phyloP scores from a whole-genome alignment of 1,284 basidiomycete genomes.

The Macrocybe sp. region DNA sequence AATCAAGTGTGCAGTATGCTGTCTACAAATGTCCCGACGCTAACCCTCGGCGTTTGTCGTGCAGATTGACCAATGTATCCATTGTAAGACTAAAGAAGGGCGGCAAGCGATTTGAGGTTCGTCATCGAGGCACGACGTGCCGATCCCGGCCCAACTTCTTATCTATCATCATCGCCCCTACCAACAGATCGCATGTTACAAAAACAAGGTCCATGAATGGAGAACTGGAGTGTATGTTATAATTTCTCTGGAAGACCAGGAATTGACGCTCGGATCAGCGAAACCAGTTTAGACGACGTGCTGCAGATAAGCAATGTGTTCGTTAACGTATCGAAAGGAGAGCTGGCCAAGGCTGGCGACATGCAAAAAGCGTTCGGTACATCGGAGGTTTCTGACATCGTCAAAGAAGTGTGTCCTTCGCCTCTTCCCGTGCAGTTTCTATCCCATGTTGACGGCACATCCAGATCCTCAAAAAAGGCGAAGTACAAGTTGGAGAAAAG shows the following conservation, averaged over 20 bases:
- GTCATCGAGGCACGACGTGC: not conserved
- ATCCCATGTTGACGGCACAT: not conserved
- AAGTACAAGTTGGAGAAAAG: conserved; percentile 96
- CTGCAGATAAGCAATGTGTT: conserved; percentile 97
- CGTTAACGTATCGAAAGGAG: conserved; percentile 94
- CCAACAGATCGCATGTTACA: conserved; percentile 95
- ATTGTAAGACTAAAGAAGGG: conserved; percentile 94
- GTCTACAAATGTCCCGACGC: not conserved
- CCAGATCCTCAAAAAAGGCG: conserved; percentile 93
- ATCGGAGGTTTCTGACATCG: conserved; percentile 65
- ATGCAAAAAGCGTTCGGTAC: conserved; percentile 90
- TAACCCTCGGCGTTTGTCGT: not conserved
- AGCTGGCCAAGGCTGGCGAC: conserved; percentile 86
- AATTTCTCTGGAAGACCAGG: not conserved
- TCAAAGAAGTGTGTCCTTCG: conserved; percentile 65
- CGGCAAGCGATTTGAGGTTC: conserved; percentile 95
- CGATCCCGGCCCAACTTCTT: not conserved
- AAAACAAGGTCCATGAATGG: conserved; percentile 99
- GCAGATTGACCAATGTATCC: conserved; percentile 92
- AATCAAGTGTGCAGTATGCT: conserved; percentile 58
- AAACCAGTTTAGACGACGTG: conserved; percentile 93
- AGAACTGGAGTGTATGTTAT: conserved; percentile 78
- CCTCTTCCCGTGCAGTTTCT: not conserved
- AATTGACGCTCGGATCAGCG: conserved; percentile 39
- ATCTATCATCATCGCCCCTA: not conserved